Evolutionary conservation across 2,329 filamentous ascomycete species (phyloP), one percentile per base, ranked within the genome.

Genomic region (Neoarthrinium moseri): DNA sequence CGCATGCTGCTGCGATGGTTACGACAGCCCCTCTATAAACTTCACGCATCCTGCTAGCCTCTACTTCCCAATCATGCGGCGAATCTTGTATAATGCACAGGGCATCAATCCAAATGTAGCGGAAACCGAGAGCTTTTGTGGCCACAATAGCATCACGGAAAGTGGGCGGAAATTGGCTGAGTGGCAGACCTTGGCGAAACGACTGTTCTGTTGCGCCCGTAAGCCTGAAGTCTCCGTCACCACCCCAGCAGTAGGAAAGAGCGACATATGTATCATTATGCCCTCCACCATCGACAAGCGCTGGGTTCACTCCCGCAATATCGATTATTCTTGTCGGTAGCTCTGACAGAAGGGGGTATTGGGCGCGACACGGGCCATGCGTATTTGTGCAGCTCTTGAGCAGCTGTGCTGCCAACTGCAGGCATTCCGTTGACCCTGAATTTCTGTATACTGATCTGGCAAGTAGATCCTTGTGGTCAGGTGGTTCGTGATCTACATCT

Each of bases 41-140:
- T 1, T 40, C 38, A 29, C 50, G 51, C 51, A 56, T 56, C 21
- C 13, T 46, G 4, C 21, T 20, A 4, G 43, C 24, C 21, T 51
- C 49, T 2, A 11, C 12, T 4, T 39, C 27, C 49, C 49, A 51
- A 18, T 51, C 49, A 2, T 21, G 22, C 21, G 4, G 21, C 30
- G 48, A 43, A 15, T 47, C 43, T 26, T 47, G 49, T 32, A 49
- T 34, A 17, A 51, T 48, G 38, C 49, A 51, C 22, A 51, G 37
- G 2, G 49, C 45, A 18, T 51, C 49, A n/a, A 51, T 49, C 49
- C 49, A 51, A 18, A 51, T 18, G 17, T 51, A 51, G 4, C 32
- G 17, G 8, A 45, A 26, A 2, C 18, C 35, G 20, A 51, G 36
- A 6, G 20, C 32, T 11, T 43, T 37, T 2, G 44, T 41, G 13